phyloP scores from a whole-genome alignment of 1,284 basidiomycete genomes.

The Psilocybe mexicana region DNA sequence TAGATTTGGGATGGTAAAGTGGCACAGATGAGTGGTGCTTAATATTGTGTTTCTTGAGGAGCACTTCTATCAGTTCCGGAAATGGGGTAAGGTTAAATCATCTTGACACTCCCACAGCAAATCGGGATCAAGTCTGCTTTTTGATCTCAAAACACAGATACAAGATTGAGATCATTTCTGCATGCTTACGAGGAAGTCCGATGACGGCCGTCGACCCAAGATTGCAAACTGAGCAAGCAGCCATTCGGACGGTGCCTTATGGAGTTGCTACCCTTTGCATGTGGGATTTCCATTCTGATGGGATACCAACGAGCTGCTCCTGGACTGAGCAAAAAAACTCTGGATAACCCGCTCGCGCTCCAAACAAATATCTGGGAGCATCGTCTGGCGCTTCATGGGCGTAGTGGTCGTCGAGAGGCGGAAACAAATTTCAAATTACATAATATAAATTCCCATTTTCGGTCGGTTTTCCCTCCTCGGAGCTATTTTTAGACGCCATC shows the following conservation, averaged over 20 bases:
- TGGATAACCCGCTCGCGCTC: background rate
- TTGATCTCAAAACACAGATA: slow-evolving; percentile 15
- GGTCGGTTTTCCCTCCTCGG: slow-evolving; percentile 23
- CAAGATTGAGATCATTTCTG: slow-evolving; percentile 25
- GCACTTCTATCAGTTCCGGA: slow-evolving; percentile 20
- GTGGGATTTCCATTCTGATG: slow-evolving; percentile 18
- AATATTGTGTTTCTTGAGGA: slow-evolving; percentile 28
- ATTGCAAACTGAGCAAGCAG: slow-evolving; percentile 8
- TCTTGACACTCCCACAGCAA: slow-evolving; percentile 30
- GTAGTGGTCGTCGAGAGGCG: background rate
- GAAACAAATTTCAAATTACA: slow-evolving; percentile 13
- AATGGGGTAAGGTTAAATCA: slow-evolving; percentile 34
- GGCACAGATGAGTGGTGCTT: slow-evolving; percentile 31
- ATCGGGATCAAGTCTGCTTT: slow-evolving; percentile 35
- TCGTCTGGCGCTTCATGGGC: background rate
- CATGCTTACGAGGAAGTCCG: slow-evolving; percentile 31
- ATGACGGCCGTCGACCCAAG: slow-evolving; percentile 24
- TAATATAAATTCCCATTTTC: slow-evolving; percentile 17
- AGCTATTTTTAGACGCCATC: slow-evolving; percentile 19
- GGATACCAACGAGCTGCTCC: slow-evolving; percentile 9
- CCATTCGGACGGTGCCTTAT: slow-evolving; percentile 23
- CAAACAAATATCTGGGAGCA: background rate
- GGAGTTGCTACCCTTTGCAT: slow-evolving; percentile 24
- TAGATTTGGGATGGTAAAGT: slow-evolving; percentile 28
- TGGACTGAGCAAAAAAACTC: background rate